phyloP scores from a whole-genome alignment of 805 yeast species.

The Kregervanrija pseudodelftensis region DNA sequence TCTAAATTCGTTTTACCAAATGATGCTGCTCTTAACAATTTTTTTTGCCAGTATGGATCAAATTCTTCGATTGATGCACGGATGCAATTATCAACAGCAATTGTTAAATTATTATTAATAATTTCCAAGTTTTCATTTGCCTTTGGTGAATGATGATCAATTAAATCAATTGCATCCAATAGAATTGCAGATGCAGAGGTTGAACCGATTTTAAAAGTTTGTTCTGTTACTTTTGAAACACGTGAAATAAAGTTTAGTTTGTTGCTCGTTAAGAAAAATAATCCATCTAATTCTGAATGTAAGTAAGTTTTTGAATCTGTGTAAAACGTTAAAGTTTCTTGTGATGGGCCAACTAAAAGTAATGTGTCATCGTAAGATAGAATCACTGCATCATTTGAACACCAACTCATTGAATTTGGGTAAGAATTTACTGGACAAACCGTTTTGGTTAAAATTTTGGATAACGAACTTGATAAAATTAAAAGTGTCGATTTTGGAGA shows the following conservation, averaged over 20 bases:
- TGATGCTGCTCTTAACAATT: conserved; percentile 68
- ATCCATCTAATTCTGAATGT: conserved; percentile 58
- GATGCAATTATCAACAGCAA: conserved; percentile 67
- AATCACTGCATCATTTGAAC: conserved; percentile 77
- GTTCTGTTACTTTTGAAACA: conserved; percentile 50
- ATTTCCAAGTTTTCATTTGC: conserved; percentile 69
- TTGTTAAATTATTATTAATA: conserved; percentile 38
- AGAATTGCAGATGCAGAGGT: conserved; percentile 75
- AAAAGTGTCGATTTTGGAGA: too few species aligned
- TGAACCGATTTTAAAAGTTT: conserved; percentile 77
- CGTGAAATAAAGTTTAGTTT: conserved; percentile 56
- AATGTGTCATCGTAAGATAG: conserved; percentile 54
- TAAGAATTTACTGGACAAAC: too few species aligned
- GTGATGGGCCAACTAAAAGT: conserved; percentile 65
- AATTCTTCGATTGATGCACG: conserved; percentile 73
- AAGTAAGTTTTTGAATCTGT: conserved; percentile 36
- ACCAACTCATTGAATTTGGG: conserved; percentile 53
- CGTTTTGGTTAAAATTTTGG: too few species aligned
- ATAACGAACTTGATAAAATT: too few species aligned
- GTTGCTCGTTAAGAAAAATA: conserved; percentile 53
- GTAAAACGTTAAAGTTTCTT: conserved; percentile 48
- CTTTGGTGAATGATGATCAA: conserved; percentile 64
- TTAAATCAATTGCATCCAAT: conserved; percentile 66
- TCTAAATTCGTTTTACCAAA: conserved; percentile 72
- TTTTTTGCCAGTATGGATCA: conserved; percentile 73